Percentiles rank a stretch among this genome's conserved stretches.
phyloP scores from a whole-genome alignment of 148 eudicot species.

The Rhododendron ferrugineum region DNA sequence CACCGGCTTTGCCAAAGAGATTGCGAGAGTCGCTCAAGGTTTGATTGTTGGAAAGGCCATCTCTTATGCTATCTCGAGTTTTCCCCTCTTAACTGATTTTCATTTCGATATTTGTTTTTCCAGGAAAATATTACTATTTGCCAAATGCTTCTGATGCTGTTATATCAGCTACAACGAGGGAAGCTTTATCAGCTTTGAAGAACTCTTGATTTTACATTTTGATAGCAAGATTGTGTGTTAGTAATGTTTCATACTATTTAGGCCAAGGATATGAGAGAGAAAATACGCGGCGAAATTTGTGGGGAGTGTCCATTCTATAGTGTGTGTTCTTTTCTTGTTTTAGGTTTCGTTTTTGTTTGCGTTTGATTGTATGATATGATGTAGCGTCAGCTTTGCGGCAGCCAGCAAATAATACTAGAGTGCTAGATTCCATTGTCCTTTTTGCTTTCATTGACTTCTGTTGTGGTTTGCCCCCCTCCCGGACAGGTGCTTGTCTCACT shows the following conservation, averaged over 20 bases:
- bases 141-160: constrained; percentile 99
- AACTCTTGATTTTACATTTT: constrained; percentile 40
- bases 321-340: not conserved
- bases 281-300: not conserved
- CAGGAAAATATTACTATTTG: constrained; percentile 97
- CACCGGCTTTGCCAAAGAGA: constrained; percentile 97
- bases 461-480: not conserved
- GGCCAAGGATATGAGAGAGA: not conserved
- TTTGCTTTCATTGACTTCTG: not conserved
- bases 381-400: not conserved
- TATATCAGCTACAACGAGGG: constrained; percentile 83
- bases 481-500: too few relatives aligned
- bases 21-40: constrained; percentile 97
- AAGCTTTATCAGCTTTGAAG: constrained; percentile 77
- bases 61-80: not conserved
- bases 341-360: not conserved
- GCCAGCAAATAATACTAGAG: not conserved
- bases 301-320: not conserved
- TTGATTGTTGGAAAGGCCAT: constrained; percentile 3
- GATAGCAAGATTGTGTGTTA: not conserved
- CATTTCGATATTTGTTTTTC: not conserved
- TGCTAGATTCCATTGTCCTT: not conserved
- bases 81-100: constrained; percentile 3
- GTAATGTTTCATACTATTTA: not conserved
- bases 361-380: not conserved